Evolutionary conservation across 2,329 filamentous ascomycete species (phyloP).

Genomic region (Pseudodiploospora longispora): DNA sequence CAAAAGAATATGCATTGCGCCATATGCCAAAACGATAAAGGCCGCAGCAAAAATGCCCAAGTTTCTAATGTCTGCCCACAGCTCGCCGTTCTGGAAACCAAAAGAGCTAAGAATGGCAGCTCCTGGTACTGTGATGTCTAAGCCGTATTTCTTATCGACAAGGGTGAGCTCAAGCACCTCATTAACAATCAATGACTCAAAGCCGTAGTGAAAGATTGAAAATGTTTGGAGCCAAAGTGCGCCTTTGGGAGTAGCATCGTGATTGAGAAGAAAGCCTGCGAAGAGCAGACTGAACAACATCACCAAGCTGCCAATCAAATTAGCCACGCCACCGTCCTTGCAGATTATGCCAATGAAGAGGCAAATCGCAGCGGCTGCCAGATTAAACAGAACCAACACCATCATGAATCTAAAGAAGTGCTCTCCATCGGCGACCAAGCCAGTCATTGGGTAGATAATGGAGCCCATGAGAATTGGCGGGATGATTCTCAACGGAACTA

Average conservation of each 20-base stretch:
- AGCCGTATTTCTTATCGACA: constrained; percentile 87
- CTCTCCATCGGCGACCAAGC: constrained; percentile 68
- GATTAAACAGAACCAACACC: constrained; percentile 89
- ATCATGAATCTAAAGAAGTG: constrained; percentile 90
- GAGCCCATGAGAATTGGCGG: constrained; percentile 91
- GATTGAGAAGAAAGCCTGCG: constrained; percentile 87
- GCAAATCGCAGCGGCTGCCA: constrained; percentile 87
- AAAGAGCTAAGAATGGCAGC: constrained; percentile 91
- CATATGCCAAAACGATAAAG: constrained; percentile 84
- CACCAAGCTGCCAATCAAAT: constrained; percentile 85
- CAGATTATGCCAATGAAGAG: constrained; percentile 95
- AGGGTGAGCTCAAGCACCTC: constrained; percentile 87
- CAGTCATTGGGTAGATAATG: constrained; percentile 97
- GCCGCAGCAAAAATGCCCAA: constrained; percentile 72
- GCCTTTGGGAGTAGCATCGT: constrained; percentile 79
- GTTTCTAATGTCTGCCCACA: constrained; percentile 79
- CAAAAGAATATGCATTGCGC: constrained; percentile 86
- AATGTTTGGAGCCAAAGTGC: constrained; percentile 86
- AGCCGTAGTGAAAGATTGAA: constrained; percentile 97
- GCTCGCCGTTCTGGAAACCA: constrained; percentile 79
- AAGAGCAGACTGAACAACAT: constrained; percentile 98
- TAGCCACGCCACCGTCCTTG: constrained; percentile 84
- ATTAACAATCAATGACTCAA: constrained; percentile 94
- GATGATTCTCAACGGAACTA: constrained; percentile 86
- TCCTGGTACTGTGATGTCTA: constrained; percentile 93